phyloP scores from a whole-genome alignment of 345 rosid genomes.

The Eucalyptus curtisii region DNA sequence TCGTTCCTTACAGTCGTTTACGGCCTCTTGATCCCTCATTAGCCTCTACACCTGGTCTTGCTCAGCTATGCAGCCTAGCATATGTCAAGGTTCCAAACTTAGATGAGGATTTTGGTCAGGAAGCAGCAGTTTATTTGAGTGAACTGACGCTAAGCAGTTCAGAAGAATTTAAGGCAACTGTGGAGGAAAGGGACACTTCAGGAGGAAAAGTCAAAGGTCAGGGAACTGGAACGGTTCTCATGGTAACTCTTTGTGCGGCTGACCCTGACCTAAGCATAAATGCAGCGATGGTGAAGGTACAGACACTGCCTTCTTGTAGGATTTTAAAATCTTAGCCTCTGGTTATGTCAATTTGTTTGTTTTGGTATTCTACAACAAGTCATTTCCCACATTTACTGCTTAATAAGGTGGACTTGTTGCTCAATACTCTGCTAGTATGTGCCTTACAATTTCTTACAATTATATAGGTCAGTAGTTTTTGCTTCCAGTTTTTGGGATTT shows the following conservation, averaged over 20 bases:
- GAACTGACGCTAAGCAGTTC: constrained; percentile 41
- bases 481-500: background rate
- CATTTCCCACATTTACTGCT: background rate
- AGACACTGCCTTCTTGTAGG: background rate
- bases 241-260: constrained; percentile 59
- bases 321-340: background rate
- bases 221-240: constrained; percentile 71
- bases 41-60: constrained; percentile 64
- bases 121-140: constrained; percentile 78
- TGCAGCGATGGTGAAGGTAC: constrained; percentile 83
- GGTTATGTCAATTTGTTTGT: background rate
- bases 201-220: constrained; percentile 94
- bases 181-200: constrained; percentile 81
- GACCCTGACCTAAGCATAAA: constrained; percentile 79
- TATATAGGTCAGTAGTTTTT: background rate
- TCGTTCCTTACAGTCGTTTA: constrained; percentile 53
- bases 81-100: constrained; percentile 77
- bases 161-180: constrained; percentile 61
- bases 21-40: constrained; percentile 76
- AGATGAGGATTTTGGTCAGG: constrained; percentile 78
- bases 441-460: background rate
- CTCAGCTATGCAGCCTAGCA: constrained; percentile 93
- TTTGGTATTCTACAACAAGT: background rate
- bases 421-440: background rate
- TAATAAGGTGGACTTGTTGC: background rate